Conservation (phyloP, 331 rosid species). For the Acacia concinna region DNA sequence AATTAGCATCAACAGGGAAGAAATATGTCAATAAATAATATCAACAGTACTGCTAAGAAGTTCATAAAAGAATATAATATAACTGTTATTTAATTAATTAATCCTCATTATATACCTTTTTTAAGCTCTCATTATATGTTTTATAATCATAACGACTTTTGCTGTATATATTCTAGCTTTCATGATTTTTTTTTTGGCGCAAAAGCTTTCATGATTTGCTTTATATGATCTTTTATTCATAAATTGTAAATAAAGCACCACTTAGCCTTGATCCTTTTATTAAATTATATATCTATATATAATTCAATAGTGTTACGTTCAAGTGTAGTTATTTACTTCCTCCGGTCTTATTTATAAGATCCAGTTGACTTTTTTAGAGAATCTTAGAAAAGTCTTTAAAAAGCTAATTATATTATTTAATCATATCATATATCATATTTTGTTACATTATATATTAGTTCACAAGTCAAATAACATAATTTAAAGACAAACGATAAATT, state of each 20-base stretch:
- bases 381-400: too few relatives aligned
- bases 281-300: neutral
- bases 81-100: neutral
- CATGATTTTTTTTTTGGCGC: too few relatives aligned
- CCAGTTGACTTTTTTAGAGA: too few relatives aligned
- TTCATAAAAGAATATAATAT: neutral
- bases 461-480: too few relatives aligned
- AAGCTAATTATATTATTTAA: too few relatives aligned
- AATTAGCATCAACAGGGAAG: neutral
- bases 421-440: too few relatives aligned
- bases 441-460: too few relatives aligned
- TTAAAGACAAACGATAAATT: too few relatives aligned
- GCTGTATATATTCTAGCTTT: too few relatives aligned
- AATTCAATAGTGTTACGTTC: neutral
- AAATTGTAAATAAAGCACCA: neutral
- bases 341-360: too few relatives aligned
- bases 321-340: too few relatives aligned
- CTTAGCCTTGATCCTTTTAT: neutral
- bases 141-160: too few relatives aligned
- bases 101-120: neutral
- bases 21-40: neutral
- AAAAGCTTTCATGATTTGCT: neutral
- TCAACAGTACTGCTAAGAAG: neutral
- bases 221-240: neutral
- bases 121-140: neutral